Conservation (phyloP, 805 yeast genomes). For the Peterozyma xylosa region DNA sequence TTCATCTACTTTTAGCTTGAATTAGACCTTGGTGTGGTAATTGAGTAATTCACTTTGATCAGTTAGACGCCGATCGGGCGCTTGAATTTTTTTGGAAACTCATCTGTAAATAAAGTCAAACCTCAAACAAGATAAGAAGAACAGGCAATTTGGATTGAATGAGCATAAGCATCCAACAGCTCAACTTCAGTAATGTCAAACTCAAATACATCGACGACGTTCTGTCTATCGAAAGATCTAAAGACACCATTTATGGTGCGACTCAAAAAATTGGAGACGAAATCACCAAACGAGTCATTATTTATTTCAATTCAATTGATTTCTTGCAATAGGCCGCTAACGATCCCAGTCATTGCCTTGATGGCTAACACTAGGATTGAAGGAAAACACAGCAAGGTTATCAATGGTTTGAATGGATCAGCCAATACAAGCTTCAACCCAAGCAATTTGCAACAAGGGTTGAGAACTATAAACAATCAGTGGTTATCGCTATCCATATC, state of each 20-base stretch:
- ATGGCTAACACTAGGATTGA: conserved; percentile 6
- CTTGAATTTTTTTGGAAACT: too few species aligned
- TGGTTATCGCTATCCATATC: conserved; percentile 69
- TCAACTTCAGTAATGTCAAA: conserved; percentile 1
- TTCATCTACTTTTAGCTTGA: too few species aligned
- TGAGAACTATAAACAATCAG: conserved; percentile 37
- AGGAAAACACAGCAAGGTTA: background rate
- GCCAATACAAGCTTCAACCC: background rate
- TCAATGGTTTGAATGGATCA: background rate
- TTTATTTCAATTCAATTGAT: conserved; percentile 17
- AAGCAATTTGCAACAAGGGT: conserved; percentile 5
- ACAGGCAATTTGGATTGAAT: too few species aligned
- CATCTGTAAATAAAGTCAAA: too few species aligned
- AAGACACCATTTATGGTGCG: conserved; percentile 30
- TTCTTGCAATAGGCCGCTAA: conserved; percentile 34
- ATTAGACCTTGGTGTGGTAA: too few species aligned
- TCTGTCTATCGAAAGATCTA: conserved; percentile 50
- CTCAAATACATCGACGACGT: conserved; percentile 27
- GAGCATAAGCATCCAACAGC: background rate
- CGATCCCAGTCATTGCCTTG: conserved; percentile 36
- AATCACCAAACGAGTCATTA: conserved; percentile 5
- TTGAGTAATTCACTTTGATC: too few species aligned
- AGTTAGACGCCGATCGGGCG: too few species aligned
- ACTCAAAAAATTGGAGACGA: conserved; percentile 29
- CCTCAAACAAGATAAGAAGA: too few species aligned